Base-by-base conservation (phyloP, 73 alveolate species). In the Effrenium voratum region DNA sequence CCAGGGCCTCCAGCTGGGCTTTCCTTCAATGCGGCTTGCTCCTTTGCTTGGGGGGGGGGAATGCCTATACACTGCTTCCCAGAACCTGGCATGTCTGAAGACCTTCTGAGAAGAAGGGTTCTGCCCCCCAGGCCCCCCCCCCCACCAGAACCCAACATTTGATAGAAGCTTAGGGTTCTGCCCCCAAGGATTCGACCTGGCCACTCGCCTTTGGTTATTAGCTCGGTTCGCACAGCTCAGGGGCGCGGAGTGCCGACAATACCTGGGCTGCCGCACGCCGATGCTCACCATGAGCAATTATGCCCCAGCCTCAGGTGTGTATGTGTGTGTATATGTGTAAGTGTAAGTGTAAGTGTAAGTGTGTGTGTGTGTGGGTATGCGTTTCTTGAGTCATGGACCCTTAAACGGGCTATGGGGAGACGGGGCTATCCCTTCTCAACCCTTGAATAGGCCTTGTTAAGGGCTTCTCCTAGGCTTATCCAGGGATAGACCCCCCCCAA, bases 251-350 rank as follows among this genome's bases (percentile, higher is more conserved):
- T 90, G 96, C 86, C 59, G 96, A 70, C 63, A 90, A 19, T 90
- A 66, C 57, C 63, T 90, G 52, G 96, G 96, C 32, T 90, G 96
- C 73, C 96, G 96, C 59, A 45, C 96, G 26, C 96, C 96, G 19
- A 90, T 68, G 96, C 96, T 90, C 86, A 90, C 96, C 26, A 68
- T 68, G 96, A 90, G 96, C 96, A 90, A 68, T 43, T 90, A 90
- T 34, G 96, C 59, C 36, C 28, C 57, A 36, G 82, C 26, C 63
- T 52, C 26, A 12, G 63, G 63, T 8, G 63, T 19, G 8, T 52
- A 19, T 12, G 63, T 52, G 8, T 52, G 63, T n/a, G n/a, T n/a
- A n/a, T n/a, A n/a, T n/a, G n/a, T n/a, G n/a, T n/a, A n/a, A n/a
- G n/a, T n/a, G n/a, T n/a, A n/a, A 12, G 63, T 52, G 19, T 52